These are phyloP conservation scores for Nitzschia palea DNA, from an alignment of 108 stramenopile genomes.

Conservation along the genomic window DNA sequence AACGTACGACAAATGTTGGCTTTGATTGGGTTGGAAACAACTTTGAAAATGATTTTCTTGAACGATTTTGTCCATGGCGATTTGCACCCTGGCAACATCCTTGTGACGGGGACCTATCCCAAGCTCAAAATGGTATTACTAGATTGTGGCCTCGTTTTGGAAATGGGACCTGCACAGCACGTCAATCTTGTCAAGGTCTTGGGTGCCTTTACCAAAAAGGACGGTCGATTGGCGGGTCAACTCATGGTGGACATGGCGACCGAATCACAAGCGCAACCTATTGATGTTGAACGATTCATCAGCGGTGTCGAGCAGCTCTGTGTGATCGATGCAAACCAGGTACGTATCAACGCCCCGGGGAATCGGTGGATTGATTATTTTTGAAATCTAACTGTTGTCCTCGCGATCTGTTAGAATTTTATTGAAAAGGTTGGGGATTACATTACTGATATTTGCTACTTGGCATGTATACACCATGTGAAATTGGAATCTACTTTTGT, in stretches of 20 bases:
- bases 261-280: slow-evolving; percentile 64
- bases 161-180: slow-evolving; percentile 84
- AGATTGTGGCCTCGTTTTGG: slow-evolving; percentile 86
- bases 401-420: slow-evolving; percentile 69
- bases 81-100: slow-evolving; percentile 83
- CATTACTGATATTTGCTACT: slow-evolving; percentile 84
- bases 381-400: too few relatives aligned
- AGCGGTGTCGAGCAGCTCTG: slow-evolving; percentile 75
- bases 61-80: slow-evolving; percentile 74
- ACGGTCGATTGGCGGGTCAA: slow-evolving; percentile 75
- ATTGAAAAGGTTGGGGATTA: slow-evolving; percentile 89
- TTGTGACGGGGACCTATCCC: slow-evolving; percentile 62
- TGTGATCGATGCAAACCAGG: slow-evolving; percentile 56
- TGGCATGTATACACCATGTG: slow-evolving; percentile 79
- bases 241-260: slow-evolving; percentile 80
- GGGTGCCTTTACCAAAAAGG: slow-evolving; percentile 81
- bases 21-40: slow-evolving; percentile 66
- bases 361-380: too few relatives aligned
- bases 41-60: slow-evolving; percentile 90
- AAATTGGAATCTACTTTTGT: slow-evolving; percentile 86
- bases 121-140: slow-evolving; percentile 65
- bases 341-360: too few relatives aligned
- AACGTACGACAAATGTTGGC: slow-evolving; percentile 66
- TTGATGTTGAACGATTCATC: slow-evolving; percentile 79
- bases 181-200: slow-evolving; percentile 79